Percentiles rank a stretch among this genome's conserved stretches.
These are phyloP conservation scores for Canna indica DNA, from an alignment of 176 grass and related monocot genomes.

Conservation along the genomic window DNA sequence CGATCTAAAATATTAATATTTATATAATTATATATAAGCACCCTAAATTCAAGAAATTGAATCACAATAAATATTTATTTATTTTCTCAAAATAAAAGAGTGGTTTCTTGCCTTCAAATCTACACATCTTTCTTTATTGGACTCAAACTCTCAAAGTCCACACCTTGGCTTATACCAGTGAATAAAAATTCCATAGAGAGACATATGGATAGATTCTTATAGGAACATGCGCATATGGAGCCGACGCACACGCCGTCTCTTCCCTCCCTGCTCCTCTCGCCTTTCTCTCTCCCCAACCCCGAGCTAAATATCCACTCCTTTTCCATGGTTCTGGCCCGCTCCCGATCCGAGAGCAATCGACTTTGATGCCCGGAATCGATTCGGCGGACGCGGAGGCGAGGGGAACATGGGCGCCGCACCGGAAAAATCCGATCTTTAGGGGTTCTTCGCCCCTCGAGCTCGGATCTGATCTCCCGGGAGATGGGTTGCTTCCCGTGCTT, in stretches of 20 bases:
- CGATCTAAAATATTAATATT: too few species aligned
- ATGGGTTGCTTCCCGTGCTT: constrained; percentile 97
- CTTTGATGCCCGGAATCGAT: constrained; percentile 13
- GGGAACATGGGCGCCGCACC: not conserved
- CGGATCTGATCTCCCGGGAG: not conserved
- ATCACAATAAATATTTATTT: too few species aligned
- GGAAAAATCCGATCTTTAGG: constrained; percentile 4
- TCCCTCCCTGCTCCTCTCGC: not conserved
- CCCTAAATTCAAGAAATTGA: too few species aligned
- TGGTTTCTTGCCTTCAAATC: too few species aligned
- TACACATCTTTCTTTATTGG: too few species aligned
- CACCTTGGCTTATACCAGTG: too few species aligned
- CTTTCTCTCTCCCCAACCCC: not conserved
- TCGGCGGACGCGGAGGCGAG: constrained; percentile 8
- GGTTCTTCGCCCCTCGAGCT: not conserved
- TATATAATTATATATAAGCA: too few species aligned
- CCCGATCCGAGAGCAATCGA: not conserved
- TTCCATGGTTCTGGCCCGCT: not conserved
- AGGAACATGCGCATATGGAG: not conserved
- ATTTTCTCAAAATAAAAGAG: too few species aligned
- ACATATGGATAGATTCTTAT: constrained; percentile 1
- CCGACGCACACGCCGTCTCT: not conserved
- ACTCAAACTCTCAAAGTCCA: too few species aligned
- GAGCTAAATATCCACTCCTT: not conserved
- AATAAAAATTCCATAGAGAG: not conserved